Evolutionary conservation across 2,329 filamentous ascomycete genomes (phyloP).

Genomic region (Thielaviopsis euricoi): DNA sequence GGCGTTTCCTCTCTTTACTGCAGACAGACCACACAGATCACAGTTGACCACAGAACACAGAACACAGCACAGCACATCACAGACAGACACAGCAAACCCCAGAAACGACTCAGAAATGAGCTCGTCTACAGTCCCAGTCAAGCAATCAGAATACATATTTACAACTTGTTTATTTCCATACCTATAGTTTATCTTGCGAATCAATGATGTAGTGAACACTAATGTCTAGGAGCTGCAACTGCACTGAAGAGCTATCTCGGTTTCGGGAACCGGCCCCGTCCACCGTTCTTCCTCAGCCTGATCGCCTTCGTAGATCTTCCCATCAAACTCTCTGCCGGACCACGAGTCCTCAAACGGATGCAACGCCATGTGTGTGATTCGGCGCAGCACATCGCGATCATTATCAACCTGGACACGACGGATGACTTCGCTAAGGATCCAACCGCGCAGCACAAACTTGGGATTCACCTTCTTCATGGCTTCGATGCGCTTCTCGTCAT

Average conservation of each 20-base stretch:
- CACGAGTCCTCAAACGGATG: conserved; percentile 72
- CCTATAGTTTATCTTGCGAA: not conserved
- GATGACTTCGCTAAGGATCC: conserved; percentile 90
- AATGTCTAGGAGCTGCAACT: conserved; percentile 66
- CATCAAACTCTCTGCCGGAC: conserved; percentile 34
- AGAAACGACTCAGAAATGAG: not conserved
- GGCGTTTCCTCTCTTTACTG: not conserved
- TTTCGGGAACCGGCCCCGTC: conserved; percentile 68
- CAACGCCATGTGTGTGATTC: conserved; percentile 68
- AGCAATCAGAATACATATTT: not conserved
- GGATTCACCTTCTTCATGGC: conserved; percentile 83
- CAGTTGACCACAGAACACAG: conserved; percentile 1
- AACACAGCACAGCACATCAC: not conserved
- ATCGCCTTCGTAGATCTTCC: conserved; percentile 38
- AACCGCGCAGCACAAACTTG: conserved; percentile 78
- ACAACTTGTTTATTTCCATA: not conserved
- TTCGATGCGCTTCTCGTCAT: conserved; percentile 44
- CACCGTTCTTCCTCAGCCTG: conserved; percentile 64
- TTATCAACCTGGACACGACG: conserved; percentile 69
- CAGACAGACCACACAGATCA: conserved; percentile 2
- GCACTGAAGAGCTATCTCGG: conserved; percentile 72
- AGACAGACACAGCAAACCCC: not conserved
- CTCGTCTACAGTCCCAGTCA: not conserved
- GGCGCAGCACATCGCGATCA: conserved; percentile 61
- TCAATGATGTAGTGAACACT: not conserved